phyloP scores from a whole-genome alignment of 352 stramenopile genomes.

The Phytophthora podocarpi region DNA sequence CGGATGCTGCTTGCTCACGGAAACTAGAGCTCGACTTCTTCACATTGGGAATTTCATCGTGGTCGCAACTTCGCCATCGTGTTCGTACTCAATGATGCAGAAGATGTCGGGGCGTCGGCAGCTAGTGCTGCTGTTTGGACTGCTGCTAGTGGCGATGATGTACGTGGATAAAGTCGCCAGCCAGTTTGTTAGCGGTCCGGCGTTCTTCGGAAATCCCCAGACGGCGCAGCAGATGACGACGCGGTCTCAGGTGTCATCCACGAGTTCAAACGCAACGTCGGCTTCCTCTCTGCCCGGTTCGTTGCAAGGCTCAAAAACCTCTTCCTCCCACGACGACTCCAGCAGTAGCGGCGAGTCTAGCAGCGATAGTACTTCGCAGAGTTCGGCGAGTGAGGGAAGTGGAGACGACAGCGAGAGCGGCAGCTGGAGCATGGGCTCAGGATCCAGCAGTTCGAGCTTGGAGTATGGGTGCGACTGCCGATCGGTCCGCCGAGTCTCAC shows the following conservation, averaged over 20 bases:
- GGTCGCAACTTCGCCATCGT: constrained; percentile 4
- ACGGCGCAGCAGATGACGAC: not conserved
- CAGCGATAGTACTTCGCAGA: not conserved
- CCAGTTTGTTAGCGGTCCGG: constrained; percentile 7
- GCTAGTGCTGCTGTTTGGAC: constrained; percentile 4
- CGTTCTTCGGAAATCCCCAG: constrained; percentile 16
- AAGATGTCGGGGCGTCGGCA: constrained; percentile 6
- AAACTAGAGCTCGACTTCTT: not conserved
- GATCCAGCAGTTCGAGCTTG: constrained; percentile 33
- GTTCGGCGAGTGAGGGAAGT: constrained; percentile 14
- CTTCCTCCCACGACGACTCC: constrained; percentile 7
- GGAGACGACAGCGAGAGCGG: constrained; percentile 23
- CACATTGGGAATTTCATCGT: constrained; percentile 16
- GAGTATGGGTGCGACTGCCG: constrained; percentile 55
- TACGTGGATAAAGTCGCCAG: not conserved
- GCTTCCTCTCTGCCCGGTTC: constrained; percentile 16
- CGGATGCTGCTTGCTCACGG: not conserved
- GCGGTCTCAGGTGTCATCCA: not conserved
- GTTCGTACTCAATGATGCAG: not conserved
- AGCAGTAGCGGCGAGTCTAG: not conserved
- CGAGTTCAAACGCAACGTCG: constrained; percentile 7
- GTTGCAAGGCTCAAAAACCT: constrained; percentile 11
- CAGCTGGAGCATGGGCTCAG: constrained; percentile 27
- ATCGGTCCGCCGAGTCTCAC: constrained; percentile 53
- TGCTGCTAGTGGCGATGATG: constrained; percentile 11